Conservation (phyloP, 108 stramenopile genomes). For the Thalassiosira profunda region DNA sequence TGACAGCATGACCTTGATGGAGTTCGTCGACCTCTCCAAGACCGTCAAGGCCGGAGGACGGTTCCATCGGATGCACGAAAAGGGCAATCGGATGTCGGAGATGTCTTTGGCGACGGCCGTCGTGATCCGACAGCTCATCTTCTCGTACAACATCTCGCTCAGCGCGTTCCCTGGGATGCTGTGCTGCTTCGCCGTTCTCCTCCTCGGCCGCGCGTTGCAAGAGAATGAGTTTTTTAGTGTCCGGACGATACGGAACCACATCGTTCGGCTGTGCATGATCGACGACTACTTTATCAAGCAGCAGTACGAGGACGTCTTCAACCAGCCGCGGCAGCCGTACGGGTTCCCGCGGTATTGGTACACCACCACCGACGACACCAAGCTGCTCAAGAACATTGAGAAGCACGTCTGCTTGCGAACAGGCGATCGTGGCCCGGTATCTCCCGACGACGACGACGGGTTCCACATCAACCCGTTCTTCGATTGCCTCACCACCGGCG, state of each 20-base stretch:
- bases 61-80: too few species aligned
- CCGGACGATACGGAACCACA: neutral
- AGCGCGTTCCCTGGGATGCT: slow-evolving; percentile 2
- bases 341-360: neutral
- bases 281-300: neutral
- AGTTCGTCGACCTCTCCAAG: too few species aligned
- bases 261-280: neutral
- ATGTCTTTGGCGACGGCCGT: neutral
- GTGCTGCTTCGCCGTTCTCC: neutral
- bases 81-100: too few species aligned
- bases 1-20: too few species aligned
- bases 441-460: slow-evolving; percentile 1
- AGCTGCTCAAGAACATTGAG: neutral
- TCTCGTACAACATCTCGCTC: neutral
- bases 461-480: neutral
- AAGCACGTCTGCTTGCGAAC: neutral
- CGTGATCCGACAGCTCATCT: neutral
- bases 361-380: slow-evolving; percentile 11
- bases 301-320: neutral
- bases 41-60: too few species aligned
- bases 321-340: neutral
- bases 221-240: slow-evolving; percentile 2
- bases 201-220: neutral
- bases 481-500: neutral
- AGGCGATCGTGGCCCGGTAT: neutral